Evolutionary conservation across 306 rosid species (phyloP).

Genomic region (Castanopsis chinensis): DNA sequence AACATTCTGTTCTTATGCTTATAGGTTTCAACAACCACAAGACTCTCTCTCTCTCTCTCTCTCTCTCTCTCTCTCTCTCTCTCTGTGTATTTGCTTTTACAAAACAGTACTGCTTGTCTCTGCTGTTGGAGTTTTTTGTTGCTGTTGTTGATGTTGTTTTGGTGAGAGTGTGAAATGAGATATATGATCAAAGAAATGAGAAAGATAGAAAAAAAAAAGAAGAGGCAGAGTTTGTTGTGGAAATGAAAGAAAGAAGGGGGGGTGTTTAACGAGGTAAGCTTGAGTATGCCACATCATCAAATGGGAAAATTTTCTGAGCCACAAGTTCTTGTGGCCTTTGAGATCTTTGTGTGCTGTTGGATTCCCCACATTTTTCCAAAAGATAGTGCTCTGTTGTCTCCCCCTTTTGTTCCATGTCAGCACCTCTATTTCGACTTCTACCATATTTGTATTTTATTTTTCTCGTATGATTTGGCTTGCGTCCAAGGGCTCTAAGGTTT

Average conservation of each 20-base stretch:
- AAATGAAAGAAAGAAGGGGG: not conserved
- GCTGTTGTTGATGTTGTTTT: conserved; percentile 2
- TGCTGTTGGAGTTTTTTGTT: not conserved
- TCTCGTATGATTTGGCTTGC: not conserved
- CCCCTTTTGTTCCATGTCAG: conserved; percentile 47
- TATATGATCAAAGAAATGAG: not conserved
- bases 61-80: not conserved
- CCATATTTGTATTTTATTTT: not conserved
- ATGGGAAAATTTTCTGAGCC: conserved; percentile 54
- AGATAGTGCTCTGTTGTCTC: conserved; percentile 56
- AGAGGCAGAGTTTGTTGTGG: not conserved
- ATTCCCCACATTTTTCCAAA: conserved; percentile 57
- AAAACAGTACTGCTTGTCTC: not conserved
- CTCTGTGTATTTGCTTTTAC: not conserved
- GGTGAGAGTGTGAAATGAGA: conserved; percentile 12
- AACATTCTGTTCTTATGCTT: conserved; percentile 42
- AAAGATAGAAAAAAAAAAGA: not conserved
- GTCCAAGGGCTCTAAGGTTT: too few relatives aligned
- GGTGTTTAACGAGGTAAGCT: conserved; percentile 26
- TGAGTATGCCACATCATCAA: conserved; percentile 61
- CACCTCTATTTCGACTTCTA: conserved; percentile 3
- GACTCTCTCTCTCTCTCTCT: not conserved
- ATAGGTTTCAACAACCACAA: not conserved
- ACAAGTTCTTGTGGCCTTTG: conserved; percentile 77
- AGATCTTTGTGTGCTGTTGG: conserved; percentile 74